phyloP scores from a whole-genome alignment of 768 basidiomycete genomes.

The Crepidotus variabilis region DNA sequence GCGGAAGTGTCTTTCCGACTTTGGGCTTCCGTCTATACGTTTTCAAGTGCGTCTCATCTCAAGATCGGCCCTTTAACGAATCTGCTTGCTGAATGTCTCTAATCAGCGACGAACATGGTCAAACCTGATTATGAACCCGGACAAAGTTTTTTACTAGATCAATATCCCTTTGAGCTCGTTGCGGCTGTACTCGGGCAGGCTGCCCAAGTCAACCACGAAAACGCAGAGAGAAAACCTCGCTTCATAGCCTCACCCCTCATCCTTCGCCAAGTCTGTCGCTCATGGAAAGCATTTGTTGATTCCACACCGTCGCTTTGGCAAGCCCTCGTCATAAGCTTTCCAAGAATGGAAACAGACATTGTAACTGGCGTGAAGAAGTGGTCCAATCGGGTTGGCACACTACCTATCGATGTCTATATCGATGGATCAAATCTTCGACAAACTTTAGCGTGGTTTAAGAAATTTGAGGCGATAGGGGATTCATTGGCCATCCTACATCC shows the following conservation, averaged over 20 bases:
- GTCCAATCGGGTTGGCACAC: not conserved
- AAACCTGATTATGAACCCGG: no score
- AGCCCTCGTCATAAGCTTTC: not conserved
- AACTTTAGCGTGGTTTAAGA: no score
- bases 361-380: not conserved
- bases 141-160: no score
- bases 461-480: no score
- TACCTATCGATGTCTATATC: not conserved
- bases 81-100: no score
- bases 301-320: slow-evolving; percentile 2
- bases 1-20: no score
- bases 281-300: slow-evolving; percentile 3
- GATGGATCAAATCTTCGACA: not conserved
- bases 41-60: no score
- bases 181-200: not conserved
- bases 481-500: no score
- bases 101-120: no score
- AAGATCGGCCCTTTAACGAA: no score
- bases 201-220: not conserved
- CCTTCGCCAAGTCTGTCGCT: slow-evolving; percentile 3
- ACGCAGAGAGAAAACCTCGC: not conserved
- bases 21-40: no score
- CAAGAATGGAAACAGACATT: not conserved
- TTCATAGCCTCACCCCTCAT: not conserved
- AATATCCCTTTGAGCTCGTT: not conserved